These are phyloP conservation scores for Dryadomyces quercus-mongolicae DNA, from an alignment of 2,329 filamentous ascomycete genomes.

Conservation along the genomic window DNA sequence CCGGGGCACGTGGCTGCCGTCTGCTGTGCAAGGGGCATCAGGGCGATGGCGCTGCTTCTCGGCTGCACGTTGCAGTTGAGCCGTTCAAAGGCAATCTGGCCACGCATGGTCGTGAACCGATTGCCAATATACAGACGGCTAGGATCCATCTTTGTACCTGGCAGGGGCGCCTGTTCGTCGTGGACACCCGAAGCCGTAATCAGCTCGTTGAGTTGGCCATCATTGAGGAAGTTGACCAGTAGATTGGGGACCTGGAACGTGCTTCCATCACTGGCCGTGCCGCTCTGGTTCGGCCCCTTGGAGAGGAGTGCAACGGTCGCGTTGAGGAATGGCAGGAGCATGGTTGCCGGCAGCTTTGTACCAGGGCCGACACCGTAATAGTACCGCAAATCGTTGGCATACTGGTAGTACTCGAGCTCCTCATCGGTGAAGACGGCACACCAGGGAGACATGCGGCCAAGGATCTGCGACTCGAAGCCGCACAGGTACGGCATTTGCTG, in stretches of 20 bases:
- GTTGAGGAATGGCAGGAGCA: conserved; percentile 51
- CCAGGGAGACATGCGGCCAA: conserved; percentile 46
- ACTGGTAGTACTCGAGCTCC: conserved; percentile 53
- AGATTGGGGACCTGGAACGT: conserved; percentile 41
- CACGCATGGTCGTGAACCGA: conserved; percentile 49
- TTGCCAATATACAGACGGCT: conserved; percentile 41
- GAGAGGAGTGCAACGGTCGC: conserved; percentile 39
- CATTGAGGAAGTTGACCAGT: conserved; percentile 51
- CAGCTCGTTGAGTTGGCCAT: conserved; percentile 53
- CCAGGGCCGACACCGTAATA: conserved; percentile 53
- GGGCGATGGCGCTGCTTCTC: not conserved
- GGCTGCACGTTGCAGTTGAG: conserved; percentile 33
- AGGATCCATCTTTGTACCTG: conserved; percentile 31
- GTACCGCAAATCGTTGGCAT: conserved; percentile 55
- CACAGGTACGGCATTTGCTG: conserved; percentile 52
- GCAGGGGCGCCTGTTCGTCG: conserved; percentile 39
- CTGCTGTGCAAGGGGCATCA: conserved; percentile 5
- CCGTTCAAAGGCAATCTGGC: conserved; percentile 52
- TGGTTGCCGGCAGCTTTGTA: conserved; percentile 36
- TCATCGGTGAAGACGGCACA: conserved; percentile 49
- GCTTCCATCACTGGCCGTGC: conserved; percentile 30
- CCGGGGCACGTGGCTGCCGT: not conserved
- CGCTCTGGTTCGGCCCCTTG: conserved; percentile 36
- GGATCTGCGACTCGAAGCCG: conserved; percentile 59
- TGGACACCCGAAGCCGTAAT: conserved; percentile 48